phyloP scores from a whole-genome alignment of 192 early-diverging fungal species.

The Umbelopsis isabellina region DNA sequence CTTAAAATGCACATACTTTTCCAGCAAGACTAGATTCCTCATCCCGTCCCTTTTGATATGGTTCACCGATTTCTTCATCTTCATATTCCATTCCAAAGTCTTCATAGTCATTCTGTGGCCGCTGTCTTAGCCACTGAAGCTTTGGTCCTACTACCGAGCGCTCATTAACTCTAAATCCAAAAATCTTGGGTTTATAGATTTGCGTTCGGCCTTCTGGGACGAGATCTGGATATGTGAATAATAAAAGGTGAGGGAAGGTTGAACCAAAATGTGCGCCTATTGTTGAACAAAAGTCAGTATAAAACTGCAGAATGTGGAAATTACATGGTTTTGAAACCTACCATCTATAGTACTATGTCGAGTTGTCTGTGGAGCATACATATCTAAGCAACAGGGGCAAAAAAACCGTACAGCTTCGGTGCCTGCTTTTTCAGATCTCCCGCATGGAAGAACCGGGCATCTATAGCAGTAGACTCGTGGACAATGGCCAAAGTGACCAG shows the following conservation, averaged over 20 bases:
- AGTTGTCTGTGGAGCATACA: conserved; percentile 72
- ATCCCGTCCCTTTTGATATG: neutral
- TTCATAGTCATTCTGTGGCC: conserved; percentile 22
- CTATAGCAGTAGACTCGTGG: conserved; percentile 71
- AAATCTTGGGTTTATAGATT: conserved; percentile 85
- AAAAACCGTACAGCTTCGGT: conserved; percentile 75
- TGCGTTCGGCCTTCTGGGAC: conserved; percentile 58
- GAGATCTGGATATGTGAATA: conserved; percentile 83
- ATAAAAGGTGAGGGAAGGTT: conserved; percentile 90
- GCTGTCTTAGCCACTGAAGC: conserved; percentile 89
- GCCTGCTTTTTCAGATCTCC: conserved; percentile 66
- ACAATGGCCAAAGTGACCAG: conserved; percentile 75
- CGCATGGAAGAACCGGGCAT: conserved; percentile 67
- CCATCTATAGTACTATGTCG: conserved; percentile 70
- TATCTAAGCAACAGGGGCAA: conserved; percentile 78
- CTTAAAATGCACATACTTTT: neutral
- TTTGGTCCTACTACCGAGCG: conserved; percentile 75
- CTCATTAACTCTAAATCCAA: conserved; percentile 90
- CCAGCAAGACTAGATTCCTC: conserved; percentile 9
- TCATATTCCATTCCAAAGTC: neutral
- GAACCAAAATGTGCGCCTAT: conserved; percentile 93
- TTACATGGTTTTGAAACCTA: conserved; percentile 25
- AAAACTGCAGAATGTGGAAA: neutral
- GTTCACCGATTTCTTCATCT: neutral
- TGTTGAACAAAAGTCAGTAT: neutral